Conservation (phyloP, 139 green algal genomes). For the Trebouxia sp. region DNA sequence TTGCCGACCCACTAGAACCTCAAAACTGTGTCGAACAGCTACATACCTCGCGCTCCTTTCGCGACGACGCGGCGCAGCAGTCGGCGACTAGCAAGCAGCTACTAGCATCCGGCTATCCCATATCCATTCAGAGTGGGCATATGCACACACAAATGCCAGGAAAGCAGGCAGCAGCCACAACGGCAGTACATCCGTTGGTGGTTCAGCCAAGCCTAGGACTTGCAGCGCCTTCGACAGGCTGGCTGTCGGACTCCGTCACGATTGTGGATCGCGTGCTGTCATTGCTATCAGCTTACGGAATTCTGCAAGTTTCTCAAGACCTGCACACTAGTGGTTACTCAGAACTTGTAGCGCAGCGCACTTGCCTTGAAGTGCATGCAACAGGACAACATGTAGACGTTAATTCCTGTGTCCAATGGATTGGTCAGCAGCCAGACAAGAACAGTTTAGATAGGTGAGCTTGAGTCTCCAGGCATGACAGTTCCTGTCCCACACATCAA, state of each 20-base stretch:
- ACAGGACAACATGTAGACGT: constrained; percentile 17
- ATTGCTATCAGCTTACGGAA: neutral
- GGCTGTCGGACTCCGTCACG: neutral
- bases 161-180: constrained; percentile 3
- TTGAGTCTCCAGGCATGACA: neutral
- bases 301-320: neutral
- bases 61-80: neutral
- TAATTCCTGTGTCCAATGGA: constrained; percentile 25
- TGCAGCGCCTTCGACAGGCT: neutral
- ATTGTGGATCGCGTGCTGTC: neutral
- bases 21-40: constrained; percentile 7
- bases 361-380: constrained; percentile 40
- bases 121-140: neutral
- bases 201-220: neutral
- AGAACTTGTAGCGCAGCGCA: constrained; percentile 36
- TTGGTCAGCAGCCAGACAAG: neutral
- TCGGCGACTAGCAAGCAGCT: neutral
- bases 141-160: neutral
- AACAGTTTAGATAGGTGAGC: neutral
- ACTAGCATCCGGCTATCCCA: neutral
- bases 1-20: neutral
- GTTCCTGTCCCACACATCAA: too few species aligned
- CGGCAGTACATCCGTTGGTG: neutral
- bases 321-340: constrained; percentile 15
- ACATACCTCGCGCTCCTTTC: neutral